phyloP scores from a whole-genome alignment of 169 alveolate species.

The Eimeria necatrix region DNA sequence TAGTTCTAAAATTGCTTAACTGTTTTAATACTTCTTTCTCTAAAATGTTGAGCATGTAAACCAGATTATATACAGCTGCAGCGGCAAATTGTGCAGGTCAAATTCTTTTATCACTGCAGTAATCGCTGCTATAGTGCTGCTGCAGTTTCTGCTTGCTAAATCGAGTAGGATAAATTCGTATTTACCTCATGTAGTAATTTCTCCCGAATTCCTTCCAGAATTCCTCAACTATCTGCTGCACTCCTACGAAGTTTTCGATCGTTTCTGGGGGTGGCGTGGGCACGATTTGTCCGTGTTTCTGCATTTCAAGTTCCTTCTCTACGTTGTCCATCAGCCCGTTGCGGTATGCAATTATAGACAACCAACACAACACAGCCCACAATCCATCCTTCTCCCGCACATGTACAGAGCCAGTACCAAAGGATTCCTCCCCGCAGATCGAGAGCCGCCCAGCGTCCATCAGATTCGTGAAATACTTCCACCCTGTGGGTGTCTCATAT shows the following conservation, averaged over 20 bases:
- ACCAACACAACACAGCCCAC: constrained; percentile 98
- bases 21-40: no score
- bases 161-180: constrained; percentile 86
- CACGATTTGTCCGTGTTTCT: constrained; percentile 21
- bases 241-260: constrained; percentile 87
- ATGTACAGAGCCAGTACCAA: constrained; percentile 97
- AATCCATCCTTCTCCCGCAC: constrained; percentile 98
- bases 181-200: constrained; percentile 95
- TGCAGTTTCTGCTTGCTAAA: background rate
- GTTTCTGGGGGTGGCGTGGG: background rate
- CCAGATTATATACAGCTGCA: no score
- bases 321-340: constrained; percentile 36
- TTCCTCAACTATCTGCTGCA: constrained; percentile 92
- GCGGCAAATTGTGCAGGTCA: no score
- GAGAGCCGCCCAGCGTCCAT: constrained; percentile 96
- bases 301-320: constrained; percentile 10
- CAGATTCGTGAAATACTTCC: constrained; percentile 98
- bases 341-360: constrained; percentile 95
- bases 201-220: constrained; percentile 96
- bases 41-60: no score
- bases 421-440: constrained; percentile 97
- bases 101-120: no score
- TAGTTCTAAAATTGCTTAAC: no score
- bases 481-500: constrained; percentile 98
- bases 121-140: no score